A percentile compares a stretch with the other conserved stretches of the same genome.
These are phyloP conservation scores for Botrytis elliptica DNA, from an alignment of 2,329 filamentous ascomycete species.

Conservation along the genomic window DNA sequence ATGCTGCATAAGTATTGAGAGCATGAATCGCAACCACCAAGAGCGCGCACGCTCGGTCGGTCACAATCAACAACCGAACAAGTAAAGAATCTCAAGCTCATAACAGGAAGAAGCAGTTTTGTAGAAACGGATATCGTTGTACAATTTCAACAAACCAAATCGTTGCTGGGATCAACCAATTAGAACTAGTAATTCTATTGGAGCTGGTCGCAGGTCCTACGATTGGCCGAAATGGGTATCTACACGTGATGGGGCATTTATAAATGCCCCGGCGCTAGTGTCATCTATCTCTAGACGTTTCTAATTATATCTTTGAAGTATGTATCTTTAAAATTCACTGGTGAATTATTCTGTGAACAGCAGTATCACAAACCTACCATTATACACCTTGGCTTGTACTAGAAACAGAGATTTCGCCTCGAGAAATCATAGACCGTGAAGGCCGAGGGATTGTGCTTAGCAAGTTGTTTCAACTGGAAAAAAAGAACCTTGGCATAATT, in stretches of 20 bases:
- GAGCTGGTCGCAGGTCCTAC: not conserved
- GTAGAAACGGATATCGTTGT: too few relatives aligned
- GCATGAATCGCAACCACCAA: too few relatives aligned
- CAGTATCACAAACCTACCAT: not conserved
- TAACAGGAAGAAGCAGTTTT: too few relatives aligned
- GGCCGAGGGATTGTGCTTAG: conserved; percentile 9
- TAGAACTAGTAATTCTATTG: too few relatives aligned
- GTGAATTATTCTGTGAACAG: not conserved
- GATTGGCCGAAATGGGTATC: not conserved
- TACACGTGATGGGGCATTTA: not conserved
- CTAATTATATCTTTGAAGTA: not conserved
- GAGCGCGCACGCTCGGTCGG: too few relatives aligned
- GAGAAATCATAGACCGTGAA: not conserved
- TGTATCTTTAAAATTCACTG: not conserved
- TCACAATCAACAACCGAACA: too few relatives aligned
- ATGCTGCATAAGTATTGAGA: too few relatives aligned
- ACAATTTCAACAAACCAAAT: too few relatives aligned
- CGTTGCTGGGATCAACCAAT: too few relatives aligned
- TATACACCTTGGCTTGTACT: not conserved
- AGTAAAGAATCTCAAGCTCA: too few relatives aligned
- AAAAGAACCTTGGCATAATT: not conserved
- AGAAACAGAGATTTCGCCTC: not conserved
- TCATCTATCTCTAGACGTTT: not conserved
- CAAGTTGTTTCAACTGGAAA: conserved; percentile 8
- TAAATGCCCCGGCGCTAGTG: not conserved